phyloP scores from a whole-genome alignment of 768 basidiomycete species.

The Suillus paluster region DNA sequence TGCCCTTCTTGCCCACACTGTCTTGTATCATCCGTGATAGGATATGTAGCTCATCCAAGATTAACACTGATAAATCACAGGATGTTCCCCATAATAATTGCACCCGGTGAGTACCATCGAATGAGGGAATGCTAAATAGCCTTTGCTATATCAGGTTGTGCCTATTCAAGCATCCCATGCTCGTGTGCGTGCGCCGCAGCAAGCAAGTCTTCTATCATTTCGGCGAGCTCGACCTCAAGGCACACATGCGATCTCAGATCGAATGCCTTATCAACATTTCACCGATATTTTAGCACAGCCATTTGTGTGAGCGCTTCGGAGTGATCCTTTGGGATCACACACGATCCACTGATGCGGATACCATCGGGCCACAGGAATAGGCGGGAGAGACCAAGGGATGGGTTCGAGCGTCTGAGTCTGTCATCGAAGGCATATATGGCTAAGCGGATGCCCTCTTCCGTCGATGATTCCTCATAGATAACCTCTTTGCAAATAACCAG shows the following conservation, averaged over 20 bases:
- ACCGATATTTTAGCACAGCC: slow-evolving; percentile 21
- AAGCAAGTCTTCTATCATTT: slow-evolving; percentile 19
- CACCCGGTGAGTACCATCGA: slow-evolving; percentile 15
- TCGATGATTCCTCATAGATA: not conserved
- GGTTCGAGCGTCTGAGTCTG: not conserved
- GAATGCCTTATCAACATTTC: slow-evolving; percentile 34
- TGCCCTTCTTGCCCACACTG: not conserved
- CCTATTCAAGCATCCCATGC: slow-evolving; percentile 28
- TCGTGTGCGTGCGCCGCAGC: slow-evolving; percentile 19
- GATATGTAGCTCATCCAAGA: slow-evolving; percentile 9
- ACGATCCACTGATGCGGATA: slow-evolving; percentile 3
- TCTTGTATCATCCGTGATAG: not conserved
- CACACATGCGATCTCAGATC: slow-evolving; percentile 31
- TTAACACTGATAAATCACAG: slow-evolving; percentile 9
- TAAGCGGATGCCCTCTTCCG: slow-evolving; percentile 13
- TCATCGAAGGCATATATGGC: slow-evolving; percentile 5
- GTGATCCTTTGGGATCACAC: not conserved
- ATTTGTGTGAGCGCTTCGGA: not conserved
- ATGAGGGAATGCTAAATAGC: slow-evolving; percentile 19
- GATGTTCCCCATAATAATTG: slow-evolving; percentile 6
- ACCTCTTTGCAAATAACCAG: not conserved
- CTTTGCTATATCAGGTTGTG: slow-evolving; percentile 17
- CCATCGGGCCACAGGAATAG: slow-evolving; percentile 4
- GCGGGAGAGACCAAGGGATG: not conserved
- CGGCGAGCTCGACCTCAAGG: slow-evolving; percentile 27